These are phyloP conservation scores for Pistacia vera DNA, from an alignment of 345 rosid genomes.

Conservation along the genomic window DNA sequence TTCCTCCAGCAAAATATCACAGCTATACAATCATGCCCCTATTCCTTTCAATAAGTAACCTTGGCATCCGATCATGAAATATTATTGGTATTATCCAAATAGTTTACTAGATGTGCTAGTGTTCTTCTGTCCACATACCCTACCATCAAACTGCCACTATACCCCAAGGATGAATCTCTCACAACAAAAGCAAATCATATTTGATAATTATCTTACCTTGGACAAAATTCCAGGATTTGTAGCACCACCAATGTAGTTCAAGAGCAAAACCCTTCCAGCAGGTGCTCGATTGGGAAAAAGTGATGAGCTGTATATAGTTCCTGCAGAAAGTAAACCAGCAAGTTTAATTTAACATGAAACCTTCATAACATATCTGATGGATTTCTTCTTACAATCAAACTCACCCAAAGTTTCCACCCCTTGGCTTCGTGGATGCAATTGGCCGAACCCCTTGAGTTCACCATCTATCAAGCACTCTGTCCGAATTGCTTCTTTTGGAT, in stretches of 20 bases:
- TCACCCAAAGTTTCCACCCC: slow-evolving; percentile 95
- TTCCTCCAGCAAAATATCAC: neutral
- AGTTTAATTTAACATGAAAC: neutral
- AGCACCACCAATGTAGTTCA: slow-evolving; percentile 89
- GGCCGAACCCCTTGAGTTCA: slow-evolving; percentile 96
- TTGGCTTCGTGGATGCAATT: slow-evolving; percentile 96
- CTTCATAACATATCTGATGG: neutral
- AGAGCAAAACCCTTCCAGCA: slow-evolving; percentile 70
- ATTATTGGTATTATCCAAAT: neutral
- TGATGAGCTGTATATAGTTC: slow-evolving; percentile 92
- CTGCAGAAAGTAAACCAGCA: slow-evolving; percentile 35
- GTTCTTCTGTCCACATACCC: neutral
- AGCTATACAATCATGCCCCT: neutral
- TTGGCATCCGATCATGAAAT: neutral
- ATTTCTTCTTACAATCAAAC: neutral
- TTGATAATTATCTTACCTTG: slow-evolving; percentile 49
- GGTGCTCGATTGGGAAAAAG: slow-evolving; percentile 95
- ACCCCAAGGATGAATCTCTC: neutral
- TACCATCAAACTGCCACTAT: neutral
- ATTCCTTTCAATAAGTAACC: neutral
- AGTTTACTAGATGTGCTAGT: neutral
- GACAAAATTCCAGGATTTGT: slow-evolving; percentile 75
- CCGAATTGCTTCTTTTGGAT: slow-evolving; percentile 87
- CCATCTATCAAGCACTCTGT: slow-evolving; percentile 74
- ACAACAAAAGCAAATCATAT: neutral